Base-by-base conservation (phyloP, 1,139 yeast genomes). In the Hyphopichia fennica region DNA sequence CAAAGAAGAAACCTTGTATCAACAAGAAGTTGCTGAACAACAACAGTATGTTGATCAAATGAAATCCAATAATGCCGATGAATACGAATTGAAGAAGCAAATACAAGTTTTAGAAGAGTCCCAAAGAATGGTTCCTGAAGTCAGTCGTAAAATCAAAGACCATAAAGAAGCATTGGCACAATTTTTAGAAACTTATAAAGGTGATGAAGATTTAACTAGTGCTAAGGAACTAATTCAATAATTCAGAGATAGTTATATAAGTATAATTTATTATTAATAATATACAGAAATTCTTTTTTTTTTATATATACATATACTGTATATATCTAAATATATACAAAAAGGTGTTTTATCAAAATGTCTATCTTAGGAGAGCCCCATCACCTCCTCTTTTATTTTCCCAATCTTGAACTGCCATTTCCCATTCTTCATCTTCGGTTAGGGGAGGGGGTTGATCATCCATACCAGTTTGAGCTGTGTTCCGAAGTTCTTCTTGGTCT, bases 381-480 rank as follows among this genome's bases (percentile, higher is more conserved):
- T 33, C 25, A 18, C 41, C 47, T 33, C 48, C 45, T 28, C 43
- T 36, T 35, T 52, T 49, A 33, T 41, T 59, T 53, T 84, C 89
- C 87, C 89, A 86, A 13, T 82, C 81, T 39, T 73, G 65, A 35
- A 85, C 58, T 2, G 88, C 86, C 22, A 65, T 58, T 47, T 83
- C 86, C 90, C 90, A 86, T 53, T 84, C 88, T 43, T 82, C 82
- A 23, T 84, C 89, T 25, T 77, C 86, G 37, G 78, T 70, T 35
- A 77, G 51, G 15, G 64, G 67, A 27, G 44, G 49, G 41, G 47
- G 67, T 69, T 42, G 60, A 7, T 31, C n/a, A 31, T 31, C 48
- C 23, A 58, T 62, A 39, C 67, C 65, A 37, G 60, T 57, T 23
- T 31, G 3, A 7, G 20, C n/a, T 40, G 60, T 41, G 18, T 51